Percentiles rank a stretch among this genome's conserved stretches.
Conservation (phyloP, 2,329 filamentous ascomycete species). For the Epichloe gansuensis region DNA sequence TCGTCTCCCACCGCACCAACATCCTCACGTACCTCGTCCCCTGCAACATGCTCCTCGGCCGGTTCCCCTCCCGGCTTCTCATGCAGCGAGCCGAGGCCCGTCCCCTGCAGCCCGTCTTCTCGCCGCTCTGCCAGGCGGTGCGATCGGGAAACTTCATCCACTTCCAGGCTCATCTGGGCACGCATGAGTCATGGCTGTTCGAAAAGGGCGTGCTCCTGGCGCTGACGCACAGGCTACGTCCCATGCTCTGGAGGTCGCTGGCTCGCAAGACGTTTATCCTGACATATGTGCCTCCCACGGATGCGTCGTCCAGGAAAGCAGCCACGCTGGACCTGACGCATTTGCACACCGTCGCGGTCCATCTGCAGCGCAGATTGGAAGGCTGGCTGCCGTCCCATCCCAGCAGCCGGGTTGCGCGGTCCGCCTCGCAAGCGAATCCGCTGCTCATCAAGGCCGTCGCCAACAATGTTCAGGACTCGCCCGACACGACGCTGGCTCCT, state of each 20-base stretch:
- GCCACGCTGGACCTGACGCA: conserved; percentile 64
- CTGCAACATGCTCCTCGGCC: conserved; percentile 70
- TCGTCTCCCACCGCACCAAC: conserved; percentile 59
- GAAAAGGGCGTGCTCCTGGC: conserved; percentile 63
- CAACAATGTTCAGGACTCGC: conserved; percentile 28
- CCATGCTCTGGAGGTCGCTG: conserved; percentile 73
- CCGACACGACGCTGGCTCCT: conserved; percentile 32
- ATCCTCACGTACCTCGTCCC: conserved; percentile 79
- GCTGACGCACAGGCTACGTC: conserved; percentile 63
- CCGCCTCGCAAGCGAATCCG: conserved; percentile 30
- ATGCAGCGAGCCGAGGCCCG: conserved; percentile 52
- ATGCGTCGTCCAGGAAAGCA: conserved; percentile 44
- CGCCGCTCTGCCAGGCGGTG: conserved; percentile 61
- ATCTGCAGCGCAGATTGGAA: conserved; percentile 51
- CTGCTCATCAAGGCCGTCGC: conserved; percentile 40
- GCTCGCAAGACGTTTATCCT: conserved; percentile 66
- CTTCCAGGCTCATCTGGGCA: conserved; percentile 57
- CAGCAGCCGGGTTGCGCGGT: conserved; percentile 13
- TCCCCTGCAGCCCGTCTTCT: conserved; percentile 52
- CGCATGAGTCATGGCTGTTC: conserved; percentile 60
- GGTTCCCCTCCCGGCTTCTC: conserved; percentile 58
- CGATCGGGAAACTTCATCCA: conserved; percentile 58
- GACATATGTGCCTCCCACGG: conserved; percentile 54
- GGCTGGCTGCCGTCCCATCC: conserved; percentile 35
- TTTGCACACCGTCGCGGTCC: conserved; percentile 49